A percentile compares a stretch with the other conserved stretches of the same genome.
phyloP scores from a whole-genome alignment of 805 yeast species.

The Suhomyces sp. region DNA sequence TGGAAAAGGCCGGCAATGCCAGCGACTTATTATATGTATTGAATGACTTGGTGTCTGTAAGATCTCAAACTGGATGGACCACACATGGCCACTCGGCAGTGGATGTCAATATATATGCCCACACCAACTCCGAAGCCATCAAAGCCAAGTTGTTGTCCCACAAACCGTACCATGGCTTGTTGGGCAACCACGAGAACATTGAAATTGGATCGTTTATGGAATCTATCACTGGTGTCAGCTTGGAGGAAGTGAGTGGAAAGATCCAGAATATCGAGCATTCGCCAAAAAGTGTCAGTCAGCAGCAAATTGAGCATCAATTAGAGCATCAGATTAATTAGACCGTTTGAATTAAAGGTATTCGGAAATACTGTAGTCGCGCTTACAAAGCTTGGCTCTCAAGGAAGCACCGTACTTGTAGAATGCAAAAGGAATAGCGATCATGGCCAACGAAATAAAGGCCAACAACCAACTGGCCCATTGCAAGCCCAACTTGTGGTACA shows the following conservation, averaged over 20 bases:
- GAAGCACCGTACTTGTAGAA: slow-evolving; percentile 65
- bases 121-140: slow-evolving; percentile 55
- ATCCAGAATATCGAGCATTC: slow-evolving; percentile 50
- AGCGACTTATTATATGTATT: slow-evolving; percentile 46
- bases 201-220: slow-evolving; percentile 80
- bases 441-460: slow-evolving; percentile 73
- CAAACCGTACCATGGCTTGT: slow-evolving; percentile 41
- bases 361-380: slow-evolving; percentile 52
- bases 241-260: slow-evolving; percentile 47
- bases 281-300: slow-evolving; percentile 17
- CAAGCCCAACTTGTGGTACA: slow-evolving; percentile 70
- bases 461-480: slow-evolving; percentile 81
- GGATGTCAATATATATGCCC: slow-evolving; percentile 88
- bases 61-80: slow-evolving; percentile 94
- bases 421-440: slow-evolving; percentile 69
- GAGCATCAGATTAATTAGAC: background rate
- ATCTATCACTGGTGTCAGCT: slow-evolving; percentile 45
- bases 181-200: slow-evolving; percentile 83
- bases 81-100: slow-evolving; percentile 97
- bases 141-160: slow-evolving; percentile 31
- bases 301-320: background rate
- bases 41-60: slow-evolving; percentile 68
- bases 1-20: slow-evolving; percentile 6
- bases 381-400: slow-evolving; percentile 63
- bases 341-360: background rate